Evolutionary conservation across 169 alveolate species (phyloP), one percentile per base, ranked within the genome.

Genomic region (Theileria parva): DNA sequence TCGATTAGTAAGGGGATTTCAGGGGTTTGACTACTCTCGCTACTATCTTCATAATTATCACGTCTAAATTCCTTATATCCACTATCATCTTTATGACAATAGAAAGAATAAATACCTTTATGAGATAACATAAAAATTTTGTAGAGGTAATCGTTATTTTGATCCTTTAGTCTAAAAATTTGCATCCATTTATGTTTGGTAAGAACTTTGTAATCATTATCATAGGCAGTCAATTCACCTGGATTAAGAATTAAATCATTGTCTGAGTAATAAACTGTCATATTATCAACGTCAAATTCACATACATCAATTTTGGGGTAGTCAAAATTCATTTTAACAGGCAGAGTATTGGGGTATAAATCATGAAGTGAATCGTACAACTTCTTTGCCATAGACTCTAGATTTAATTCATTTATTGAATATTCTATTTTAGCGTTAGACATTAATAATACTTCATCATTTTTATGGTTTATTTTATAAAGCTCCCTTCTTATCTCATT

Each of bases 1-100:
- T 83, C 89, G 66, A 83, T 12, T 63, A 83, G 13, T 30, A 75
- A 30, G 1, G 76, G 68, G 34, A 37, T 44, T 11, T 39, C 3
- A 8, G 48, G 13, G 48, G 48, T 37, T 37, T 37, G 48, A 37
- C 8, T 37, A 9, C 53, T 50, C 11, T 1, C 27, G 30, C 50
- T 21, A 17, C 17, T 19, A 15, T 23, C 37, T 13, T 44, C 30
- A n/a, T 25, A 60, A 2, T 23, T 8, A 59, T 72, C 39, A 44
- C 55, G 60, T 13, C 6, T 74, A 27, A 72, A 53, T 23, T 72
- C 72, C 30, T 50, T 19, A 12, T 17, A 25, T 9, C n/a, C 25
- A 53, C n/a, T 7, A 13, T 72, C 30, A 19, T 57, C 32, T 5
- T 21, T 59, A 53, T 74, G 27, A 57, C 25, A 53, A n/a, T 23